Evolutionary conservation across 2,329 filamentous ascomycete species (phyloP), one percentile per base, ranked within the genome.

Genomic region (Calonectria honghensis): DNA sequence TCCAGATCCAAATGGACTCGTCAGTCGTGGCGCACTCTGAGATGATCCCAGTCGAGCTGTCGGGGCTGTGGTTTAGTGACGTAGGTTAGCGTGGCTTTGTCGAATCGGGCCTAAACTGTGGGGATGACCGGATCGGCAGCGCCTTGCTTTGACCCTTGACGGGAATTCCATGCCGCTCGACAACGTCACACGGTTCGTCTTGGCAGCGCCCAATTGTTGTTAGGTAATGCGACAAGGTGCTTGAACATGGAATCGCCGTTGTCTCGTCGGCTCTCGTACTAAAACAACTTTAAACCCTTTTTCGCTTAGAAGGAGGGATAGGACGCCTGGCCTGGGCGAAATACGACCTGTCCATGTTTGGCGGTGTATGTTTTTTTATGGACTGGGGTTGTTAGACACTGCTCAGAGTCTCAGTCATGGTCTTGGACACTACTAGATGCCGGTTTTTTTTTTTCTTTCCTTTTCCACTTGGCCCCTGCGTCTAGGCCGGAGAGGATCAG

Each of bases 51-150:
- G 71, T 79, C 72, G 65, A 76, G 68, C 73, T 70, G 61, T 70
- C 64, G 59, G 70, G 59, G 77, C 75, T 72, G 54, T 72, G 68
- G 71, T 75, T 66, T 70, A 67, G 78, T 80, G 78, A 80, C 78
- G 78, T 80, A 79, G 72, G 70, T 70, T 70, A 70, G 61, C 41
- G 75, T 79, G 78, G 77, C 79, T 80, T 79, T 76, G 78, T 78
- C 77, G 72, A 78, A 78, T 78, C 67, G 78, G 76, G 75, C 74
- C 74, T 79, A 72, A 74, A 70, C 52, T 69, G 52, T 76, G 50
- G 76, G 73, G 64, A 75, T 79, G 73, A 73, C 72, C 37, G 70
- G 76, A 70, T 71, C 73, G 59, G 52, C 54, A 71, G 70, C 75
- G 79, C 75, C 78, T 75, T 80, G 78, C 75, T 80, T 80, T 72